Evolutionary conservation across 2,329 filamentous ascomycete species (phyloP), one percentile per base, ranked within the genome.

Genomic region (Diaporthe sp.): DNA sequence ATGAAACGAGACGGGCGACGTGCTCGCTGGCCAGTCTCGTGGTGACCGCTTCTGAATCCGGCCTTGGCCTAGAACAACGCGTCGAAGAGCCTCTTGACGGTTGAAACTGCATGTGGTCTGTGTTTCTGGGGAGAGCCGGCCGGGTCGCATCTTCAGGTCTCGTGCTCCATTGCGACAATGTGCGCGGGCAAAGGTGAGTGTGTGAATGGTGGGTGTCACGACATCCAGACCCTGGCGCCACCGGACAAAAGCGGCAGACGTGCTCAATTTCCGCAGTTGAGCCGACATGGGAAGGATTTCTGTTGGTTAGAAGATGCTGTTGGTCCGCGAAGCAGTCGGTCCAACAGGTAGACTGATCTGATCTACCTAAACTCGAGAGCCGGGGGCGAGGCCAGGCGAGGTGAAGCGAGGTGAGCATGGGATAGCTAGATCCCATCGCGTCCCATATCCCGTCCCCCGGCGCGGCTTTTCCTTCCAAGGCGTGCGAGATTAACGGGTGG

Each of bases 231-330:
- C n/a, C 17, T 58, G 49, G 17, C 44, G 8, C 42, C 57, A 28
- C 22, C 10, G 31, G 4, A 22, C 31, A 62, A n/a, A 28, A 25
- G 28, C 12, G n/a, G 15, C 19, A 25, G 25, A 34, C 13, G 17
- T 46, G 71, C 10, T 31, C 44, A 62, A 55, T 72, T 53, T 62
- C 70, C 70, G 70, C 70, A 62, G 44, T 25, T 53, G 70, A 53
- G 53, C 34, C 57, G 57, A 44, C 13, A 51, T n/a, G 28, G 44
- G 42, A 53, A 61, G 69, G 69, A 72, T 39, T 51, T 15, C 31
- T 55, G 65, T 69, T 69, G 65, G 65, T 51, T 42, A 22, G 10
- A 17, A 25, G 6, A n/a, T 53, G 31, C 13, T 51, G 25, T 61
- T n/a, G 55, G 55, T 61, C 25, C 17, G 34, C 17, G 28, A 49